Evolutionary conservation across 352 stramenopile species (phyloP).

Genomic region (Phytophthora palmivora): DNA sequence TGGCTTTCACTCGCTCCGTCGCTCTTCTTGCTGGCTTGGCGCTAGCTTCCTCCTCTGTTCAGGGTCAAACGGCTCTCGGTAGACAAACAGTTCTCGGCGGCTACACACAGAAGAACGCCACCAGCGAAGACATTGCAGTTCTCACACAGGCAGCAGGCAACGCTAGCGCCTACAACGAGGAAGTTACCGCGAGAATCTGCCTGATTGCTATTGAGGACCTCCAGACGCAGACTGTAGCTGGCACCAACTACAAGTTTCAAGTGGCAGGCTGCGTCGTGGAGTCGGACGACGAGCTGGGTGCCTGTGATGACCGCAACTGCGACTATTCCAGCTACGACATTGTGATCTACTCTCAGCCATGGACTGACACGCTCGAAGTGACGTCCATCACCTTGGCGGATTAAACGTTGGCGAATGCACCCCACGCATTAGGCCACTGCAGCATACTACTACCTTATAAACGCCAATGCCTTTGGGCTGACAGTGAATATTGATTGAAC

Average conservation of each 20-base stretch:
- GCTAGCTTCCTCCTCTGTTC: conserved; percentile 15
- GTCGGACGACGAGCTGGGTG: conserved; percentile 44
- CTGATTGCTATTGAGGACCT: conserved; percentile 46
- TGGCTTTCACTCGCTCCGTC: conserved; percentile 28
- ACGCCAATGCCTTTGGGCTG: conserved; percentile 5
- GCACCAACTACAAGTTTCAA: conserved; percentile 70
- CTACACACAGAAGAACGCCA: conserved; percentile 32
- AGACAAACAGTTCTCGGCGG: conserved; percentile 23
- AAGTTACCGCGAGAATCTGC: conserved; percentile 46
- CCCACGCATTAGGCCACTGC: neutral
- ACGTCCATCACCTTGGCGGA: conserved; percentile 40
- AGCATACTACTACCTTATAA: conserved; percentile 25
- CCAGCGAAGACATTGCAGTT: conserved; percentile 32
- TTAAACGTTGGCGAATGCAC: conserved; percentile 24
- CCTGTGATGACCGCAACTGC: conserved; percentile 52
- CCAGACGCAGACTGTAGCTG: conserved; percentile 50
- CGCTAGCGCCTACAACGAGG: conserved; percentile 36
- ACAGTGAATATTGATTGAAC: conserved; percentile 27
- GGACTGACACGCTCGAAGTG: conserved; percentile 49
- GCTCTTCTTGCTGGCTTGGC: conserved; percentile 27
- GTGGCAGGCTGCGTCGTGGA: conserved; percentile 53
- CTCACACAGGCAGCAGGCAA: conserved; percentile 47
- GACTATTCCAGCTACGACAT: conserved; percentile 43
- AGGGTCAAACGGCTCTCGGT: conserved; percentile 9
- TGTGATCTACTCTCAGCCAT: conserved; percentile 46